These are phyloP conservation scores for Boletus reticulatus DNA, from an alignment of 768 basidiomycete genomes.

Conservation along the genomic window DNA sequence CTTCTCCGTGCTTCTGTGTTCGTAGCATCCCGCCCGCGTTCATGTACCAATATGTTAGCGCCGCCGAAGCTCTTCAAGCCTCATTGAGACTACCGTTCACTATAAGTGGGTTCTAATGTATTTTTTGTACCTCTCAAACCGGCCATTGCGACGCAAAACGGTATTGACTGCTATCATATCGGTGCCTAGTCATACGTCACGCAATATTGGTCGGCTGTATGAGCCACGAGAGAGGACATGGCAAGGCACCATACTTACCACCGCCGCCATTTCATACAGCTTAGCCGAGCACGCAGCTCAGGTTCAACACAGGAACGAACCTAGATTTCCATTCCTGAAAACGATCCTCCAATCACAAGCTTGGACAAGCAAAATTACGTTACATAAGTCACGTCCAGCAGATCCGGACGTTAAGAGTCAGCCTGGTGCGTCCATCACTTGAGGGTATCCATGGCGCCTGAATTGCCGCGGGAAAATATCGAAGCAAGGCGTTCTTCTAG, in stretches of 20 bases:
- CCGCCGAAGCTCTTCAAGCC: too few relatives aligned
- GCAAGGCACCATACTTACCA: too few relatives aligned
- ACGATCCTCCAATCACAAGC: neutral
- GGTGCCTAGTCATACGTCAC: neutral
- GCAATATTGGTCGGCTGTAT: neutral
- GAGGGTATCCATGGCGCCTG: neutral
- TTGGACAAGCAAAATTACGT: neutral
- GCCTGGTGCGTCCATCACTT: neutral
- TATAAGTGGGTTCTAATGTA: too few relatives aligned
- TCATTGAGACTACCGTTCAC: too few relatives aligned
- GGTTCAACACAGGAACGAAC: neutral
- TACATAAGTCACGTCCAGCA: neutral
- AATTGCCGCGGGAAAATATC: neutral
- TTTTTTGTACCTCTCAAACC: too few relatives aligned
- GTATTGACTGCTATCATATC: neutral
- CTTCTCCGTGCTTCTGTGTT: neutral
- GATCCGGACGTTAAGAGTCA: neutral
- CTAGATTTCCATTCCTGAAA: neutral
- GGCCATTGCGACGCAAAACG: too few relatives aligned
- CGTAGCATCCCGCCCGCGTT: too few relatives aligned
- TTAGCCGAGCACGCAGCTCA: neutral
- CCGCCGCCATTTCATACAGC: too few relatives aligned
- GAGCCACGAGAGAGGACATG: too few relatives aligned
- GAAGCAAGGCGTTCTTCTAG: neutral
- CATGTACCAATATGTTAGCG: too few relatives aligned